Evolutionary conservation across 331 rosid genomes (phyloP).

Genomic region (Telfairia occidentalis): DNA sequence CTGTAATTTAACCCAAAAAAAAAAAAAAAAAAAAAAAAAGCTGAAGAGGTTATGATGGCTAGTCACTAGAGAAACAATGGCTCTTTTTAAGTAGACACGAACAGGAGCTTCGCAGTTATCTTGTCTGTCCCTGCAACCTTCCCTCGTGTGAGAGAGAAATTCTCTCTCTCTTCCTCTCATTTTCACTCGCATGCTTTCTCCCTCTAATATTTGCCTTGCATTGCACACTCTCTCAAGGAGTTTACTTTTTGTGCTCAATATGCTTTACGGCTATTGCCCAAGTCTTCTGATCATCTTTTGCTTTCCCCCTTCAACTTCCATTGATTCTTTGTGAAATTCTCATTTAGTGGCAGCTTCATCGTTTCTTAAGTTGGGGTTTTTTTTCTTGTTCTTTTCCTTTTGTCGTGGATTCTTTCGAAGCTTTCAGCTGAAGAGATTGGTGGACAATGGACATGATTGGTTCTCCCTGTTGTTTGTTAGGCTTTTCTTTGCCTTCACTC

Average conservation of each 20-base stretch:
- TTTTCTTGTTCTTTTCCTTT: not conserved
- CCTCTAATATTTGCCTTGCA: conserved; percentile 13
- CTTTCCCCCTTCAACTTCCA: conserved; percentile 10
- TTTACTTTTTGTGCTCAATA: conserved; percentile 20
- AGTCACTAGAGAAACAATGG: conserved; percentile 22
- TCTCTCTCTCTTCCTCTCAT: conserved; percentile 7
- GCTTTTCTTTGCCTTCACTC: conserved; percentile 33
- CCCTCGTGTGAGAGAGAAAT: conserved; percentile 11
- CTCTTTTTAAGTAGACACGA: conserved; percentile 24
- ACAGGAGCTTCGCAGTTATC: conserved; percentile 25
- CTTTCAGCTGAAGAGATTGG: conserved; percentile 29
- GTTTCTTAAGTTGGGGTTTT: conserved; percentile 13
- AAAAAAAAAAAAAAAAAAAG: not conserved
- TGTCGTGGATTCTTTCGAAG: conserved; percentile 3
- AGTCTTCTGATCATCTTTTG: conserved; percentile 13
- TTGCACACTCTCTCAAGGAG: conserved; percentile 14
- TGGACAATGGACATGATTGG: conserved; percentile 30
- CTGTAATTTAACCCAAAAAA: not conserved
- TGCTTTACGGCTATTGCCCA: conserved; percentile 24
- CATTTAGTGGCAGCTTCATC: conserved; percentile 1
- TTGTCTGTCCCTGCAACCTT: conserved; percentile 22
- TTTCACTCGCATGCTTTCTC: conserved; percentile 28
- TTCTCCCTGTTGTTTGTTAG: conserved; percentile 20
- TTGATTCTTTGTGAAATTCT: conserved; percentile 6
- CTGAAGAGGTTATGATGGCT: conserved; percentile 20